phyloP scores from a whole-genome alignment of 2,329 filamentous ascomycete species.

The Penicillium rolfsii region DNA sequence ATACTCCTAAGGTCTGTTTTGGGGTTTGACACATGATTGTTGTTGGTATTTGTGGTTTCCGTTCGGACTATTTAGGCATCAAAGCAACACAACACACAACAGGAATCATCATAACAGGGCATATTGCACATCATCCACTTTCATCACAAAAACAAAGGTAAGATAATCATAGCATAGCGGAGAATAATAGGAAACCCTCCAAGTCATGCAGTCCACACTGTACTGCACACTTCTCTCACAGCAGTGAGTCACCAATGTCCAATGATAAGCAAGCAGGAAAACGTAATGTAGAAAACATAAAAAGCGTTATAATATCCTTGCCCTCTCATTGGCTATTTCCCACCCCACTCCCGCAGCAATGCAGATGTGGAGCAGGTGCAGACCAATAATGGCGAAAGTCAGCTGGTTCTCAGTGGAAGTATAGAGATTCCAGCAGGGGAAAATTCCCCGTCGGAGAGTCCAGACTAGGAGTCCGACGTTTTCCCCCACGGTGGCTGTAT shows the following conservation, averaged over 20 bases:
- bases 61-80: conserved; percentile 2
- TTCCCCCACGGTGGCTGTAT: conserved; percentile 4
- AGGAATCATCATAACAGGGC: conserved; percentile 1
- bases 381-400: conserved; percentile 17
- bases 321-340: conserved; percentile 8
- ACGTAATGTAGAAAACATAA: conserved; percentile 7
- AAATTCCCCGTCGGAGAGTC: conserved; percentile 10
- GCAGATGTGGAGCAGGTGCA: background rate
- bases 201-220: background rate
- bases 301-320: background rate
- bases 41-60: conserved; percentile 3
- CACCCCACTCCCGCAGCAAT: background rate
- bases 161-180: background rate
- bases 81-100: background rate
- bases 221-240: conserved; percentile 6
- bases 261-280: conserved; percentile 13
- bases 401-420: conserved; percentile 8
- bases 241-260: conserved; percentile 16
- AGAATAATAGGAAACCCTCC: background rate
- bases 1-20: background rate
- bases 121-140: background rate
- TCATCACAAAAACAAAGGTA: conserved; percentile 9
- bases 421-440: conserved; percentile 13
- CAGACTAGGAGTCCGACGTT: conserved; percentile 19
- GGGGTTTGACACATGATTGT: background rate